Evolutionary conservation across 78 protist genomes (phyloP).

Genomic region (Chrysochromulina tobinii): DNA sequence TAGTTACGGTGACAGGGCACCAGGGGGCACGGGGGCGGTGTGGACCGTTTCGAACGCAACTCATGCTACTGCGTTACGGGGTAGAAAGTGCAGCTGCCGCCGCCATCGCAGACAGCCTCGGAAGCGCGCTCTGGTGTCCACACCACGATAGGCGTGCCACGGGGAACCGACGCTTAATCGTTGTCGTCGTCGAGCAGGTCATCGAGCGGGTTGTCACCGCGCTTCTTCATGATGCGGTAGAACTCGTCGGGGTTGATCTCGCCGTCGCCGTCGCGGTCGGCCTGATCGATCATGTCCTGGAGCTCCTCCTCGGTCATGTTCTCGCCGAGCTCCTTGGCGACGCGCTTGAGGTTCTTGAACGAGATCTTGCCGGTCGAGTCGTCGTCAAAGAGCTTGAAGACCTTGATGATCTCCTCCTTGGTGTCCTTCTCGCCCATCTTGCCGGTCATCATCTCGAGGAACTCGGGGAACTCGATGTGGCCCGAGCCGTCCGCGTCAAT

Average conservation of each 20-base stretch:
- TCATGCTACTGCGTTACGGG: no score
- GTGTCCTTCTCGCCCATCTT: slow-evolving; percentile 85
- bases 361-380: slow-evolving; percentile 82
- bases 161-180: no score
- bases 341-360: slow-evolving; percentile 84
- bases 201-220: slow-evolving; percentile 39
- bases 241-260: slow-evolving; percentile 85
- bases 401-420: slow-evolving; percentile 85
- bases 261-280: slow-evolving; percentile 89
- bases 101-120: no score
- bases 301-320: slow-evolving; percentile 88
- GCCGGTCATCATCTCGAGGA: slow-evolving; percentile 87
- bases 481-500: slow-evolving; percentile 85
- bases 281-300: slow-evolving; percentile 93
- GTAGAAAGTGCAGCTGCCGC: no score
- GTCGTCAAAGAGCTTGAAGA: slow-evolving; percentile 88
- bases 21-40: no score
- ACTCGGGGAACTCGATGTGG: slow-evolving; percentile 81
- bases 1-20: no score
- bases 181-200: slow-evolving; percentile 27
- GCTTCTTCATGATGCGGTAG: slow-evolving; percentile 85
- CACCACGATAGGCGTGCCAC: no score
- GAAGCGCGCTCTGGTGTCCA: no score
- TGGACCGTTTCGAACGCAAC: no score
- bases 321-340: slow-evolving; percentile 93